Evolutionary conservation across 192 early-diverging fungal species (phyloP), one percentile per base, ranked within the genome.

Genomic region (Coemansia umbellata): DNA sequence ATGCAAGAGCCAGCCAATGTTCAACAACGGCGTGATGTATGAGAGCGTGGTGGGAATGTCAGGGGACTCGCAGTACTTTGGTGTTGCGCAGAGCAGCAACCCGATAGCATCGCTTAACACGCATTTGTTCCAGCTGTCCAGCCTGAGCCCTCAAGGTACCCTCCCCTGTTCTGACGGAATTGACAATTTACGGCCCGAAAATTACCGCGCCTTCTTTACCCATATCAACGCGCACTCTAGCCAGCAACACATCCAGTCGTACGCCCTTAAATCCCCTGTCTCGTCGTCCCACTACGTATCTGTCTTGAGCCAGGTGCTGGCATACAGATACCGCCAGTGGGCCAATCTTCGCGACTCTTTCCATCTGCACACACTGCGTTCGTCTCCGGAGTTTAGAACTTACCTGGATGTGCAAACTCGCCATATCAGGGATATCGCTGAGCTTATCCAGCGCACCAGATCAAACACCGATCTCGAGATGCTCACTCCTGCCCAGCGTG

Each of bases 261-360:
- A 82, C 67, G 86, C 87, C 0, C 57, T 84, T 66, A 57, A 73
- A 36, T 79, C 87, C 31, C 47, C 82, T 26, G 80, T 82, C 37
- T 83, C 83, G 2, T 53, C 78, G 42, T 88, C 86, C 11, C 63
- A 85, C 15, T 92, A 88, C 59, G 65, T 92, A n/a, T 74, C 81
- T 4, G 85, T 86, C 27, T 81, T 95, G 14, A 90, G 90, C 55
- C 88, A 90, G 69, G 85, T 91, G 22, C 80, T 90, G 22, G 86
- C 86, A 8, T 95, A 93, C 70, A 73, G 92, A 42, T 81, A 86
- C 66, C 82, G 89, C 18, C 92, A 94, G 62, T 94, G 92, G 92
- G 84, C 80, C 59, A 91, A 92, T 60, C 84, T 91, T 26, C 91
- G 91, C 68, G 85, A 88, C 69, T 90, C 92, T 47, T 88, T 91